Conservation (phyloP, 805 yeast species). For the Saccharomycopsis capsularis region DNA sequence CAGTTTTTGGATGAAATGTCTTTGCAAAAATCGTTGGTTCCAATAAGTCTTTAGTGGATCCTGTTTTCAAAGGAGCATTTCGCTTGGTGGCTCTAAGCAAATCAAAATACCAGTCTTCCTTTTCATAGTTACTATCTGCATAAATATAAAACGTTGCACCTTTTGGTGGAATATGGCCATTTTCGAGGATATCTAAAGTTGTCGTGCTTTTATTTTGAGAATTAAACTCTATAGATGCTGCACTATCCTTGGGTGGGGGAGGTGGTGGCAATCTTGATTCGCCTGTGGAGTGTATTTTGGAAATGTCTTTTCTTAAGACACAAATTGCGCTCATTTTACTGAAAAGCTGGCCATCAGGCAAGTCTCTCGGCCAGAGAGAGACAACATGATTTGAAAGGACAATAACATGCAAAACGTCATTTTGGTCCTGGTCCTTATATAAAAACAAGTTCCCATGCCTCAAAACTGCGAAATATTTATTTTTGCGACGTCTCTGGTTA, state of each 20-base stretch:
- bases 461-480: constrained; percentile 60
- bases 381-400: constrained; percentile 66
- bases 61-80: constrained; percentile 22
- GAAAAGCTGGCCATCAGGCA: constrained; percentile 72
- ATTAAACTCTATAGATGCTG: constrained; percentile 11
- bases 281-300: constrained; percentile 19
- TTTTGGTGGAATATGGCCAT: constrained; percentile 30
- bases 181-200: constrained; percentile 22
- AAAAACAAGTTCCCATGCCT: constrained; percentile 85
- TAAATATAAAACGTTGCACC: constrained; percentile 50
- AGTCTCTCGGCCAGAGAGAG: constrained; percentile 75
- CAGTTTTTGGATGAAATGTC: constrained; percentile 64
- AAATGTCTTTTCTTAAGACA: constrained; percentile 44
- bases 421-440: constrained; percentile 63
- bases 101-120: constrained; percentile 91
- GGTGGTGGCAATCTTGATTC: constrained; percentile 24
- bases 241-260: constrained; percentile 24
- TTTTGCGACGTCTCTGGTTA: constrained; percentile 40
- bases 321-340: constrained; percentile 77
- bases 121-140: constrained; percentile 69
- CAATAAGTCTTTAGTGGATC: constrained; percentile 29
- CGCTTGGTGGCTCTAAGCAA: constrained; percentile 68
- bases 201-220: constrained; percentile 13
- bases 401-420: constrained; percentile 69
- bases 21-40: constrained; percentile 64